Conservation (phyloP, 495 filamentous ascomycete genomes). For the Penicillium manginii region DNA sequence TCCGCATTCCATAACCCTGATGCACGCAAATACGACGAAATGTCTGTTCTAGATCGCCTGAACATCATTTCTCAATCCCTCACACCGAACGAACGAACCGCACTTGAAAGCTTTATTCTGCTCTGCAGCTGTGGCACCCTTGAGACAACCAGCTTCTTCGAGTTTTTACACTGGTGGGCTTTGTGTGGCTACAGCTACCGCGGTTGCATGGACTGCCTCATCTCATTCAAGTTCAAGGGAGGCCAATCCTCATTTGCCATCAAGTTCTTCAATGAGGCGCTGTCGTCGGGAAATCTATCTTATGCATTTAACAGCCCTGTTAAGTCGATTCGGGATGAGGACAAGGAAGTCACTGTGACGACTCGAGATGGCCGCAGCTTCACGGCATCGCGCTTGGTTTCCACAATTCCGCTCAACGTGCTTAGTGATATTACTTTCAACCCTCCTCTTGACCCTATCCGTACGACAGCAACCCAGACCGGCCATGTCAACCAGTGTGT, state of each 20-base stretch:
- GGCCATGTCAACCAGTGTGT: slow-evolving; percentile 34
- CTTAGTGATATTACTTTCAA: slow-evolving; percentile 27
- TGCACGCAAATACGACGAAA: slow-evolving; percentile 20
- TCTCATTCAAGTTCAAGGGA: slow-evolving; percentile 29
- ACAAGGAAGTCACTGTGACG: slow-evolving; percentile 15
- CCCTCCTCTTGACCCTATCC: slow-evolving; percentile 25
- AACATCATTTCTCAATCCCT: slow-evolving; percentile 21
- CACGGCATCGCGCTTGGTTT: slow-evolving; percentile 22
- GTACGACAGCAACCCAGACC: slow-evolving; percentile 20
- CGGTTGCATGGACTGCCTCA: slow-evolving; percentile 20
- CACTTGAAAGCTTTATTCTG: slow-evolving; percentile 25
- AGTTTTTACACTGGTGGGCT: slow-evolving; percentile 32
- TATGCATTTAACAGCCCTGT: slow-evolving; percentile 32
- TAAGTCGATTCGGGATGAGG: slow-evolving; percentile 19
- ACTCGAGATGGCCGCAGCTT: slow-evolving; percentile 20
- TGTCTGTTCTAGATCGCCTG: slow-evolving; percentile 28
- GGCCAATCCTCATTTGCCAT: slow-evolving; percentile 35
- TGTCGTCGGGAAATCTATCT: slow-evolving; percentile 17
- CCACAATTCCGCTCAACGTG: slow-evolving; percentile 37
- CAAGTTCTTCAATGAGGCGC: slow-evolving; percentile 30
- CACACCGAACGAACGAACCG: slow-evolving; percentile 20
- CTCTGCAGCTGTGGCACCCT: slow-evolving; percentile 26
- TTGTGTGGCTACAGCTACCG: slow-evolving; percentile 24
- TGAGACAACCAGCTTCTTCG: slow-evolving; percentile 29
- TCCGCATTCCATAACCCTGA: slow-evolving; percentile 21